These are phyloP conservation scores for Euphrasia arctica DNA, from an alignment of 305 asterid species.

Conservation along the genomic window DNA sequence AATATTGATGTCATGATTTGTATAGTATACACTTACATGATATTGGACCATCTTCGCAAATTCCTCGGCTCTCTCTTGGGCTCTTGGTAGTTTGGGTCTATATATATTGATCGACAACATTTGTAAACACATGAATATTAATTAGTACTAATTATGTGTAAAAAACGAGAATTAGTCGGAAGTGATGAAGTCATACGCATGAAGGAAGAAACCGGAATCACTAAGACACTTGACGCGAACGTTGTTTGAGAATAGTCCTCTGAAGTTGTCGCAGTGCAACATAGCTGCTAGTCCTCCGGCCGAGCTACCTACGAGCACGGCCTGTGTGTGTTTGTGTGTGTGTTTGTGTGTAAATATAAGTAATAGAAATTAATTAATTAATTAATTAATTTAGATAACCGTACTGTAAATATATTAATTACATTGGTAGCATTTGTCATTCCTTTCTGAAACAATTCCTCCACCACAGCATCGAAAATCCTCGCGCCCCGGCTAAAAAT, in stretches of 20 bases:
- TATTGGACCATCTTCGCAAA: slow-evolving; percentile 13
- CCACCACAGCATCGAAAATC: slow-evolving; percentile 46
- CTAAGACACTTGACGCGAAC: slow-evolving; percentile 33
- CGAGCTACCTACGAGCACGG: slow-evolving; percentile 29
- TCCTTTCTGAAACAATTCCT: slow-evolving; percentile 57
- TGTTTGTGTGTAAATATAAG: too few relatives aligned
- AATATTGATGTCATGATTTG: too few relatives aligned
- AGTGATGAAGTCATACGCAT: slow-evolving; percentile 24
- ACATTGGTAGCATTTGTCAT: slow-evolving; percentile 54
- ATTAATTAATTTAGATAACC: too few relatives aligned
- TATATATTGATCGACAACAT: too few relatives aligned
- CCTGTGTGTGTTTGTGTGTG: too few relatives aligned
- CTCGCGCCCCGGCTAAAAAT: slow-evolving; percentile 50
- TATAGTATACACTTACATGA: slow-evolving; percentile 19
- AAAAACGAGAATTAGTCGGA: background rate
- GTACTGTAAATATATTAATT: too few relatives aligned
- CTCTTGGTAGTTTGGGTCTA: slow-evolving; percentile 26
- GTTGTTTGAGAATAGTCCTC: slow-evolving; percentile 20
- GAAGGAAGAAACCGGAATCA: slow-evolving; percentile 35
- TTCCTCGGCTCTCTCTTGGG: slow-evolving; percentile 1
- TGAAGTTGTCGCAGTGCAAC: slow-evolving; percentile 34
- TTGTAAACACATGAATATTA: too few relatives aligned
- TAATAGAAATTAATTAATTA: too few relatives aligned
- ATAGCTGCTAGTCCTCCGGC: slow-evolving; percentile 39
- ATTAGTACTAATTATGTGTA: too few relatives aligned